Evolutionary conservation across 495 filamentous ascomycete genomes (phyloP), one percentile per base, ranked within the genome.

Genomic region (Neurospora africana): DNA sequence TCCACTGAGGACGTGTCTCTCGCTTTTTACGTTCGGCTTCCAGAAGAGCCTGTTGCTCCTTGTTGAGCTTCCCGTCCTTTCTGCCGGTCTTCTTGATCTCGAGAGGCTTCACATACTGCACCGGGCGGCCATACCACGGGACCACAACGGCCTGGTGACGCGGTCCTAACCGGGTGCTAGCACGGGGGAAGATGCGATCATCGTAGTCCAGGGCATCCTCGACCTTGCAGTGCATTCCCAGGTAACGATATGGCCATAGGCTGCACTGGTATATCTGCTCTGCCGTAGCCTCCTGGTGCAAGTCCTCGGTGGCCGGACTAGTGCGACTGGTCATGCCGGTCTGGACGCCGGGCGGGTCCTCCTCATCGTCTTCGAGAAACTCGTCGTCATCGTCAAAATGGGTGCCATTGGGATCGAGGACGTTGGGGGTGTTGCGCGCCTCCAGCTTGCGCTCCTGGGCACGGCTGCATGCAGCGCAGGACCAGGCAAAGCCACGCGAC

Each of bases 151-250:
- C 95, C 83, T 99, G 95, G 80, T 98, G 94, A 68, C 93, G 89
- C 7, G 95, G 92, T 13, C 96, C 96, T 37, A 98, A 81, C 11
- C 96, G 91, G 71, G 95, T 98, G 77, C 93, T 95, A 30, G 95
- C 95, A 71, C 96, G 91, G 23, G 95, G 95, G 75, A 98, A 98
- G 73, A 98, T 98, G 68, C 96, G 92, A 80, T 99, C 95, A 76
- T 99, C 96, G 78, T 97, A 96, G 78, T 99, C 96, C 19, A 99
- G 83, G 5, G 93, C 95, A 84, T 99, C 95, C 82, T 99, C 95
- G 13, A 96, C 92, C 71, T 93, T 90, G 80, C 95, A 98, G 82
- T 99, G 96, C 72, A 97, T 93, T 3, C 95, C 95, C 19, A 98
- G 83, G 78, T 99, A 99, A 70, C 95, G 89, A 81, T 95, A 98